Base-by-base conservation (phyloP, 495 filamentous ascomycete species). In the Aspergillus heteromorphus region DNA sequence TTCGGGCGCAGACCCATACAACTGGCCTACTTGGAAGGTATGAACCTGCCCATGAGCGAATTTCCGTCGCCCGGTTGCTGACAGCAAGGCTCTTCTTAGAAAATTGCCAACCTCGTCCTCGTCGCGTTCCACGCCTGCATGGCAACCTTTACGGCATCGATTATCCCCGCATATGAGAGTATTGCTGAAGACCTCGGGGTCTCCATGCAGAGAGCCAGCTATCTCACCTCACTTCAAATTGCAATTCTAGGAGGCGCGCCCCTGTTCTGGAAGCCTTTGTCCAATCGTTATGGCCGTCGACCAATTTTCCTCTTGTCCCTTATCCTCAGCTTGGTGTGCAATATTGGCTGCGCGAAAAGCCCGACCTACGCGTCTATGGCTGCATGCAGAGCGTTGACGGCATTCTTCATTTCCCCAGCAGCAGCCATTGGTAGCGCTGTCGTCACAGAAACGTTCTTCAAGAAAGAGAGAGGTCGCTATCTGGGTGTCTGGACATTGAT, bases 51-150 rank as follows among this genome's bases (percentile, higher is more conserved):
- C 25, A 27, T 27, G 23, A 27, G 10, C 17, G 6, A 13, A 21
- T n/a, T 11, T 25, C 42, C 4, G 4, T 25, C 14, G 10, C 27
- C 20, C 13, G 3, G 19, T 25, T n/a, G 42, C 43, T 30, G 14
- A 21, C 21, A 11, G 16, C 20, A 23, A 5, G 3, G 7, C 27
- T 14, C 8, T 29, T 27, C 18, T 20, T 60, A 82, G 79, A 83
- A 82, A 78, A 60, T 68, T n/a, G 31, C 71, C 29, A 82, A 83
- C 52, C 69, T 82, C 0, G 29, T 75, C 13, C 70, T 82, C 10
- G 73, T 83, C 31, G 75, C 78, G 1, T 80, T 82, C 61, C 79
- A 84, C 51, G 79, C 79, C 13, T 73, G 73, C 56, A 82, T 82
- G 73, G 68, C 68, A 9, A 82, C 80, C 1, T 81, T 80, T 62